Conservation (phyloP, 192 early-diverging fungal genomes). For the Entophlyctis helioformis region DNA sequence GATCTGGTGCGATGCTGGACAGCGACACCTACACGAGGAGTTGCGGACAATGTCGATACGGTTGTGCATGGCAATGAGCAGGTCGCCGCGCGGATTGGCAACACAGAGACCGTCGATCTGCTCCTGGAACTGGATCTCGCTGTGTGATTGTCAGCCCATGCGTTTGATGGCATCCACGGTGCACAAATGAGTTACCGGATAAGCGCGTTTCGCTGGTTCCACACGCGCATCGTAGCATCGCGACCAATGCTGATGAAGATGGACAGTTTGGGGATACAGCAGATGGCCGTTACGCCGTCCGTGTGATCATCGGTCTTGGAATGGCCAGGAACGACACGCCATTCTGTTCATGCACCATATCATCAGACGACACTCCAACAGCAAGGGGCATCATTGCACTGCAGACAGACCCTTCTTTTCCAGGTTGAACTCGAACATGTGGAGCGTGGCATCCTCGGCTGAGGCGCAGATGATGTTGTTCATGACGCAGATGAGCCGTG, state of each 20-base stretch:
- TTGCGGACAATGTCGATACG: slow-evolving; percentile 26
- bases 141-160: neutral
- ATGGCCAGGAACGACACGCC: slow-evolving; percentile 19
- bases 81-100: slow-evolving; percentile 19
- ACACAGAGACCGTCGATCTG: slow-evolving; percentile 21
- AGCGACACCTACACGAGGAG: slow-evolving; percentile 8
- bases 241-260: slow-evolving; percentile 22
- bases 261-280: slow-evolving; percentile 11
- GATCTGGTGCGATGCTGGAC: neutral
- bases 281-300: slow-evolving; percentile 24
- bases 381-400: neutral
- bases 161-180: slow-evolving; percentile 1
- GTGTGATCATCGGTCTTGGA: slow-evolving; percentile 34
- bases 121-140: slow-evolving; percentile 38
- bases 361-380: neutral
- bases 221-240: slow-evolving; percentile 29
- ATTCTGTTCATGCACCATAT: slow-evolving; percentile 12
- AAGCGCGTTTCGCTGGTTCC: slow-evolving; percentile 29
- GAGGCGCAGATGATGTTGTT: slow-evolving; percentile 18
- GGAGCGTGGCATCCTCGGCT: slow-evolving; percentile 20
- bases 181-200: slow-evolving; percentile 14
- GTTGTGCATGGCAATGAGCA: slow-evolving; percentile 28
- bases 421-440: slow-evolving; percentile 28
- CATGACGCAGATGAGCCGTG: slow-evolving; percentile 14
- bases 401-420: slow-evolving; percentile 9